phyloP scores from a whole-genome alignment of 2,329 filamentous ascomycete species.

The Didymella glomerata region DNA sequence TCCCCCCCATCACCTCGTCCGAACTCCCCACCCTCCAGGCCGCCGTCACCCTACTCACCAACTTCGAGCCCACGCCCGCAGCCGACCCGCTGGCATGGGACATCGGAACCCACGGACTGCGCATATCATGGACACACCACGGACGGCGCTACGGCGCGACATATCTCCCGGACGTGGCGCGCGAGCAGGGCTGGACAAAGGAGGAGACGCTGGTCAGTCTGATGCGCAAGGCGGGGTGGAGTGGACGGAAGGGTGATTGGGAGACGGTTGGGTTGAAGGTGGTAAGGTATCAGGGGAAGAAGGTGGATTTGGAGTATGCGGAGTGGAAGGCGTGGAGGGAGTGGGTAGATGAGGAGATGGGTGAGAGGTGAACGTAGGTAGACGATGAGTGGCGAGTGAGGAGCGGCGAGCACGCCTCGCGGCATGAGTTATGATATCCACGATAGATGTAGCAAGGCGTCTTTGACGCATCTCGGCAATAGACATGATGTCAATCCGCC shows the following conservation, averaged over 20 bases:
- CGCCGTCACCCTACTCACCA: constrained; percentile 79
- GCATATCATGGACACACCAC: constrained; percentile 82
- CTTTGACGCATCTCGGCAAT: constrained; percentile 3
- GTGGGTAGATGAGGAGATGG: constrained; percentile 63
- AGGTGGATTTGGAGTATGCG: constrained; percentile 72
- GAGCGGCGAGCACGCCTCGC: too few species aligned
- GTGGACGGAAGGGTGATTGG: constrained; percentile 73
- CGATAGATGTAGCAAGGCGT: constrained; percentile 11
- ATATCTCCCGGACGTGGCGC: constrained; percentile 89
- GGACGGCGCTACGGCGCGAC: constrained; percentile 81
- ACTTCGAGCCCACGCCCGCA: constrained; percentile 79
- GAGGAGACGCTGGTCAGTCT: constrained; percentile 89
- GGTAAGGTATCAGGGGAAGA: constrained; percentile 86
- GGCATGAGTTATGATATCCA: too few species aligned
- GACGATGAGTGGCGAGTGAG: too few species aligned
- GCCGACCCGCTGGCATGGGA: constrained; percentile 77
- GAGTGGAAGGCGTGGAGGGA: constrained; percentile 84
- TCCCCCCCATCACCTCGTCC: constrained; percentile 62
- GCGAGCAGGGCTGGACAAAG: constrained; percentile 93
- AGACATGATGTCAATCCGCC: too few species aligned
- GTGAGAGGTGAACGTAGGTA: constrained; percentile 10
- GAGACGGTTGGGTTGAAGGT: constrained; percentile 79
- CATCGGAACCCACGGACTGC: constrained; percentile 83
- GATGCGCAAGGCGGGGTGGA: constrained; percentile 95
- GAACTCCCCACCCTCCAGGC: constrained; percentile 52